Evolutionary conservation across 2,329 filamentous ascomycete genomes (phyloP).

Genomic region (Cyphellophora attinorum): DNA sequence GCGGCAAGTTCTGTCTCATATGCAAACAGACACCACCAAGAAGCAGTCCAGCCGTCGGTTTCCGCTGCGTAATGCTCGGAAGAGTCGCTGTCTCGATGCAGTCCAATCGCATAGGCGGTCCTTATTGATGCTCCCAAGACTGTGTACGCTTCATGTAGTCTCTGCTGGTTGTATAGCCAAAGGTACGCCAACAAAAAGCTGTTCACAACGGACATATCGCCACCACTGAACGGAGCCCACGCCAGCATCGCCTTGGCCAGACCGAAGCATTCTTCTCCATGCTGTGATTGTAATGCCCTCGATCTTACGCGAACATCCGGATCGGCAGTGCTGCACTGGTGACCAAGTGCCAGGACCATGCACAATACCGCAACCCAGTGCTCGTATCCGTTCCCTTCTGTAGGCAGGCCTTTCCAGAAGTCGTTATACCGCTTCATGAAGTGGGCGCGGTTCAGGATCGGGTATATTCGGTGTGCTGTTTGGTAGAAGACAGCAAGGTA

Average conservation of each 20-base stretch:
- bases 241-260: constrained; percentile 6
- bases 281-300: constrained; percentile 2
- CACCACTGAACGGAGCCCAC: constrained; percentile 7
- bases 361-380: constrained; percentile 8
- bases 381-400: constrained; percentile 7
- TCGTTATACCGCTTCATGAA: constrained; percentile 3
- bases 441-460: constrained; percentile 4
- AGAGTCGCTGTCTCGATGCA: constrained; percentile 4
- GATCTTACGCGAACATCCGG: constrained; percentile 3
- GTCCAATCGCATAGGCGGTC: constrained; percentile 9
- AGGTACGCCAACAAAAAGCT: constrained; percentile 7
- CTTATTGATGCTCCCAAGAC: constrained; percentile 6
- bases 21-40: constrained; percentile 5
- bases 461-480: constrained; percentile 7
- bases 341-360: constrained; percentile 9
- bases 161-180: constrained; percentile 8
- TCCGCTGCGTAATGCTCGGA: constrained; percentile 2
- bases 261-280: constrained; percentile 7
- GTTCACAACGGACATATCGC: constrained; percentile 9
- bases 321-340: constrained; percentile 8
- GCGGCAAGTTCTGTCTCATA: constrained; percentile 8
- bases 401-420: constrained; percentile 6
- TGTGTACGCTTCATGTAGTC: constrained; percentile 9
- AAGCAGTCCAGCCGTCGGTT: constrained; percentile 5
- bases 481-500: constrained; percentile 7